Percentiles rank a stretch among this genome's conserved stretches.
Evolutionary conservation across 306 rosid species (phyloP).

Genomic region (Fragaria nilgerrensis): DNA sequence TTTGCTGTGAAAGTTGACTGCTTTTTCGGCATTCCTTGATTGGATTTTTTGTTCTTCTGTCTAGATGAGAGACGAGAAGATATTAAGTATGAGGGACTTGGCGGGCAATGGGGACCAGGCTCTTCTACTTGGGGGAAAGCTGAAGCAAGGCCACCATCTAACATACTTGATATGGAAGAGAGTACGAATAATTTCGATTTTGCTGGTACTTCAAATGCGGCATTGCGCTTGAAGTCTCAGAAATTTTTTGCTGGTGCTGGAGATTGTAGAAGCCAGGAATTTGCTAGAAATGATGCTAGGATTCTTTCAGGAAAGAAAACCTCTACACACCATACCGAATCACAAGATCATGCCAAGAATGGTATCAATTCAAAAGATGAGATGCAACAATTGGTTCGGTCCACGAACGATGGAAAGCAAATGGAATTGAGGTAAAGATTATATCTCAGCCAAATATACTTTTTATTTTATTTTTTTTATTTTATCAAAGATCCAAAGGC

Average conservation of each 20-base stretch:
- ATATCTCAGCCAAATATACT: constrained; percentile 16
- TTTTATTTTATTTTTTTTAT: constrained; percentile 26
- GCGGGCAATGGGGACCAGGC: constrained; percentile 35
- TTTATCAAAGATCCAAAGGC: constrained; percentile 17
- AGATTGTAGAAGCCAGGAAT: constrained; percentile 35
- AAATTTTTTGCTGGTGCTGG: constrained; percentile 30
- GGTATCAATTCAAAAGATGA: constrained; percentile 28
- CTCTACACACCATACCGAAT: constrained; percentile 20
- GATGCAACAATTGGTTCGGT: constrained; percentile 38
- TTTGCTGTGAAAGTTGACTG: constrained; percentile 21
- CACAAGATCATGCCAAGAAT: constrained; percentile 27
- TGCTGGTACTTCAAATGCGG: constrained; percentile 29
- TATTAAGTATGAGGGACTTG: constrained; percentile 39
- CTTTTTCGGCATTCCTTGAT: constrained; percentile 19
- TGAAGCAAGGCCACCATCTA: constrained; percentile 28
- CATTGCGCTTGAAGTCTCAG: constrained; percentile 26
- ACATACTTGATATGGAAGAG: constrained; percentile 26
- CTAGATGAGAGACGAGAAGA: constrained; percentile 52
- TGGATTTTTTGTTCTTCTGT: constrained; percentile 22
- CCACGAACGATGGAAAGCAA: constrained; percentile 37
- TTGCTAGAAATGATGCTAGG: constrained; percentile 35
- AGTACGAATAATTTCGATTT: constrained; percentile 20
- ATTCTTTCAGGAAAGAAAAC: constrained; percentile 29
- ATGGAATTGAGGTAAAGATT: constrained; percentile 56
- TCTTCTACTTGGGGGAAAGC: constrained; percentile 36